Base-by-base conservation (phyloP, 192 early-diverging fungal genomes). In the Spizellomyces punctatus region DNA sequence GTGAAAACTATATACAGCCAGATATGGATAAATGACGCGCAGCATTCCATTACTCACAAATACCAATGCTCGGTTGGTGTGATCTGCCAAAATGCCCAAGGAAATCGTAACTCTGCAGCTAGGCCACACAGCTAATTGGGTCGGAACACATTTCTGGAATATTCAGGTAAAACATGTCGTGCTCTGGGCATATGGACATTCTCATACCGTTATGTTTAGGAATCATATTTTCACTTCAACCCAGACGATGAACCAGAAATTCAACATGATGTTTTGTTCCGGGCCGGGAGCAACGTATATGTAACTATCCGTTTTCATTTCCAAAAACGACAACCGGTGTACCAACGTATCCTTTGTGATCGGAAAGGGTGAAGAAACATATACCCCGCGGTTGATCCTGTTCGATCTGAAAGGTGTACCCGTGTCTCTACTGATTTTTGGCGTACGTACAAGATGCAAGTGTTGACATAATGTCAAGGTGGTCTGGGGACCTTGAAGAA, bases 61-160 rank as follows among this genome's bases (percentile, higher is more conserved):
- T 36, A 36, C 27, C 27, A 36, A 36, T 36, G 3, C 3, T 36
- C 27, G 27, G 0, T 36, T 36, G 27, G 27, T 36, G 27, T 3
- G 27, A 36, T 54, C 50, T n/a, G 50, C 49, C 12, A 54, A n/a
- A 12, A 54, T 54, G 50, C 50, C 69, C 4, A 65, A 57, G 27
- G 95, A 96, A 72, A 91, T 98, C 36, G 72, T 98, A n/a, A 96
- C 96, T 7, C 73, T 98, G 21, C 95, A 97, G 81, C 84, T 96
- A 74, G 96, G 96, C 42, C 89, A 92, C 27, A 76, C 80, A 54
- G 86, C 95, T 49, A 95, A 95, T 76, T 95, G 88, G 78, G 91
- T 93, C 4, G 95, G 93, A 10, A 88, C 93, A 16, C 95, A 98
- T 79, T 94, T 88, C 71, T 98, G 95, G 94, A 98, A 96, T 76